These are phyloP conservation scores for Fonsecaea pedrosoi DNA, from an alignment of 2,329 filamentous ascomycete species.

Conservation along the genomic window DNA sequence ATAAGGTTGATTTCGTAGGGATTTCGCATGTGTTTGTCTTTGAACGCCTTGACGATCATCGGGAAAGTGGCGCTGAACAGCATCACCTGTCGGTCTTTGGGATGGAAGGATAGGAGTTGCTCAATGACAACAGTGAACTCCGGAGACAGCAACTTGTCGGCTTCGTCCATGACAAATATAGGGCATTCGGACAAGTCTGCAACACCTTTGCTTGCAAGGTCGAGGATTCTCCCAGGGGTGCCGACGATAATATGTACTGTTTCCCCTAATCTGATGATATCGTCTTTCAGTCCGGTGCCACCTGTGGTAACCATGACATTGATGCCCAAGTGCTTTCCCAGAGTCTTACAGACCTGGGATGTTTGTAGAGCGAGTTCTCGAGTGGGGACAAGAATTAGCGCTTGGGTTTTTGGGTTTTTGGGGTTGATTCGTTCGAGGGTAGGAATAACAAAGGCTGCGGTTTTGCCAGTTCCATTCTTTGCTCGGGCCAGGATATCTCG, in stretches of 20 bases:
- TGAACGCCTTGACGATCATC: constrained; percentile 95
- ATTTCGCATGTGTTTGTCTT: constrained; percentile 93
- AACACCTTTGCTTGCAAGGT: constrained; percentile 94
- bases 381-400: constrained; percentile 93
- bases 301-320: constrained; percentile 99
- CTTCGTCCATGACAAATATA: constrained; percentile 99
- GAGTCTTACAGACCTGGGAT: constrained; percentile 97
- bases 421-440: constrained; percentile 95
- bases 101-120: constrained; percentile 91
- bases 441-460: constrained; percentile 95
- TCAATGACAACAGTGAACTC: constrained; percentile 99
- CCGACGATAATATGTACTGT: constrained; percentile 97
- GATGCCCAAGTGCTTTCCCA: constrained; percentile 94
- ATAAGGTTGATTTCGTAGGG: constrained; percentile 99
- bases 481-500: constrained; percentile 94
- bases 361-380: constrained; percentile 97
- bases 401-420: constrained; percentile 95
- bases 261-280: constrained; percentile 93
- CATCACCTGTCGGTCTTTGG: constrained; percentile 98
- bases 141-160: constrained; percentile 93
- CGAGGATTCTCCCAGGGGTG: constrained; percentile 93
- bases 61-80: constrained; percentile 98
- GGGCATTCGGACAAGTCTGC: constrained; percentile 95
- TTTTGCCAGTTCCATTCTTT: constrained; percentile 99
- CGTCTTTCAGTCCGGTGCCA: constrained; percentile 91